Conservation (phyloP, 805 yeast genomes). For the Alloascoidea africana region DNA sequence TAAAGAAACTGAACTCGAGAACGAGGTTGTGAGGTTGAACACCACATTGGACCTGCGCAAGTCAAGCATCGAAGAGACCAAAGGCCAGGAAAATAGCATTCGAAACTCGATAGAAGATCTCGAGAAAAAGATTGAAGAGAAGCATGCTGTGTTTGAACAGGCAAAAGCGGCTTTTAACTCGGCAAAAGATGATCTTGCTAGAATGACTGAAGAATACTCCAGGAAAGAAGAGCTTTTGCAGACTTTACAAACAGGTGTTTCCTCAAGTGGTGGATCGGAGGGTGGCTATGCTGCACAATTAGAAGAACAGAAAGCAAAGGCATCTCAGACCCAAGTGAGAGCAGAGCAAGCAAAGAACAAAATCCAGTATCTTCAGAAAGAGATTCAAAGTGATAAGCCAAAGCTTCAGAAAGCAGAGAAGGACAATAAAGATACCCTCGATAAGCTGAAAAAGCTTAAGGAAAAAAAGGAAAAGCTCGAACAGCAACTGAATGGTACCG, state of each 20-base stretch:
- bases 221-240: slow-evolving; percentile 69
- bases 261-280: slow-evolving; percentile 61
- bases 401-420: slow-evolving; percentile 36
- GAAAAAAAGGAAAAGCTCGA: slow-evolving; percentile 23
- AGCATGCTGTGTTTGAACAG: slow-evolving; percentile 20
- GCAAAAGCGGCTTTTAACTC: slow-evolving; percentile 30
- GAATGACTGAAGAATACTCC: slow-evolving; percentile 29
- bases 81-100: slow-evolving; percentile 18
- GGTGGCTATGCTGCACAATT: slow-evolving; percentile 70
- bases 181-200: slow-evolving; percentile 27
- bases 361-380: slow-evolving; percentile 39
- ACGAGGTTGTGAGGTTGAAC: slow-evolving; percentile 50
- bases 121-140: slow-evolving; percentile 19
- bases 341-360: slow-evolving; percentile 47
- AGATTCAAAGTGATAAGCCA: slow-evolving; percentile 30
- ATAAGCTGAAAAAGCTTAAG: slow-evolving; percentile 28
- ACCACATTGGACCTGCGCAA: slow-evolving; percentile 44
- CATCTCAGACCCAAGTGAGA: slow-evolving; percentile 36
- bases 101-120: slow-evolving; percentile 21
- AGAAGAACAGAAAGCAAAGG: slow-evolving; percentile 39
- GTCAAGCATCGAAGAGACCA: slow-evolving; percentile 45
- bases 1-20: slow-evolving; percentile 38
- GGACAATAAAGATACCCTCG: slow-evolving; percentile 26
- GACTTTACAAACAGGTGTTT: slow-evolving; percentile 78
- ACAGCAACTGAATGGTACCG: slow-evolving; percentile 30